Evolutionary conservation across 768 basidiomycete species (phyloP).

Genomic region (Tricholoma furcatifolium): DNA sequence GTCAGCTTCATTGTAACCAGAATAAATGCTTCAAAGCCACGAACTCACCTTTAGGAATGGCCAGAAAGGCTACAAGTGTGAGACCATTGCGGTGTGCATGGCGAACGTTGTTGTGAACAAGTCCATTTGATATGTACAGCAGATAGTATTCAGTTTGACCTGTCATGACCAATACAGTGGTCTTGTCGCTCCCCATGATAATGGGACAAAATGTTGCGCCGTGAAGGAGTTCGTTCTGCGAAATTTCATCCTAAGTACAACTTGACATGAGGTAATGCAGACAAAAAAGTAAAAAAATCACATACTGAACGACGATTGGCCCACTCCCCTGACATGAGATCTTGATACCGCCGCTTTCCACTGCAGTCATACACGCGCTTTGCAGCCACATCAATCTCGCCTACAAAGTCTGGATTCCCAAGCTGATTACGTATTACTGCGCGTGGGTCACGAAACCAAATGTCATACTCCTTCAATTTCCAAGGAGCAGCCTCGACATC

Average conservation of each 20-base stretch:
- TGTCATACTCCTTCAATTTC: conserved; percentile 24
- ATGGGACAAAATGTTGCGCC: conserved; percentile 19
- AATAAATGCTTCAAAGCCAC: conserved; percentile 3
- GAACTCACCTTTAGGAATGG: conserved; percentile 28
- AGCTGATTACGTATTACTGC: conserved; percentile 10
- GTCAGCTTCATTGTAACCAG: neutral
- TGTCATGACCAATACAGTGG: conserved; percentile 23
- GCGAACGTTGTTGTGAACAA: conserved; percentile 2
- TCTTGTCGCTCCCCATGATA: conserved; percentile 27
- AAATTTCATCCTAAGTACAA: conserved; percentile 7
- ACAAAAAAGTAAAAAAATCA: neutral
- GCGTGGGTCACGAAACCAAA: conserved; percentile 24
- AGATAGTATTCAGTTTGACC: conserved; percentile 16
- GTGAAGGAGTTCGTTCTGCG: conserved; percentile 4
- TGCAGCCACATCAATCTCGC: conserved; percentile 5
- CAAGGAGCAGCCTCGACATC: conserved; percentile 18
- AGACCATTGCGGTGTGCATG: conserved; percentile 17
- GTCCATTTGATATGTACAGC: too few species aligned
- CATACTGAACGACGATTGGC: too few species aligned
- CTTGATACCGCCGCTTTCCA: neutral
- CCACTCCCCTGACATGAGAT: neutral
- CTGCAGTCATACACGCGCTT: neutral
- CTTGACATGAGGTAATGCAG: conserved; percentile 9
- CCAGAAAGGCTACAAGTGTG: too few species aligned
- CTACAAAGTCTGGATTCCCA: conserved; percentile 7